Conservation (phyloP, 495 filamentous ascomycete species). For the Astrothelium macrocarpum region DNA sequence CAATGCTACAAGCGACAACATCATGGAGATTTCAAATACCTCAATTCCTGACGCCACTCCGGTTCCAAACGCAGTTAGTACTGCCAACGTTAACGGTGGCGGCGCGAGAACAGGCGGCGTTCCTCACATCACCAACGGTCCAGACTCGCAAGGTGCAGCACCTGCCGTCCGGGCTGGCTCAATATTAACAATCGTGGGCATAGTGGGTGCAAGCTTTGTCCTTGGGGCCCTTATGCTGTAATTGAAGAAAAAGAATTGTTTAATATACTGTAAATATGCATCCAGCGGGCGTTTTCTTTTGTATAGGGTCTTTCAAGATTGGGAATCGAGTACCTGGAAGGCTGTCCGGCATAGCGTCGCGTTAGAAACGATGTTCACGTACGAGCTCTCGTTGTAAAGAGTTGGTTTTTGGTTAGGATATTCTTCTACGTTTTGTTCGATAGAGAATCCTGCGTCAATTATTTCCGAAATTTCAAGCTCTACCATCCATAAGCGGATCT, state of each 20-base stretch:
- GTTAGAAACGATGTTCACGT: neutral
- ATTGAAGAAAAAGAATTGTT: neutral
- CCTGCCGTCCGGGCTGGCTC: neutral
- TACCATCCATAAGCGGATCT: neutral
- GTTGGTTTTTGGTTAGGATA: neutral
- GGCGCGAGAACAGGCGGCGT: conserved; percentile 19
- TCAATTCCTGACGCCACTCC: conserved; percentile 60
- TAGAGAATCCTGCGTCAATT: neutral
- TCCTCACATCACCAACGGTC: neutral
- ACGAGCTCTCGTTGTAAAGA: neutral
- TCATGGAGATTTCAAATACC: conserved; percentile 66
- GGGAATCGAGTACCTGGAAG: neutral
- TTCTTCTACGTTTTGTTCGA: neutral
- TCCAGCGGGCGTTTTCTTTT: neutral
- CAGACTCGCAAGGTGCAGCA: neutral
- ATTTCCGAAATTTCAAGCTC: neutral
- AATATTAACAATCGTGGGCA: neutral
- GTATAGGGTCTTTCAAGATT: neutral
- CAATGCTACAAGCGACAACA: conserved; percentile 53
- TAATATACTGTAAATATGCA: neutral
- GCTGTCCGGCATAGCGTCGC: neutral
- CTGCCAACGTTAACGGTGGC: conserved; percentile 22
- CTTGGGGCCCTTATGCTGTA: neutral
- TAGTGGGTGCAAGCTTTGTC: conserved; percentile 1
- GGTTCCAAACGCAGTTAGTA: conserved; percentile 54